A percentile compares a stretch with the other conserved stretches of the same genome.
Conservation (phyloP, 1,139 yeast genomes). For the Saccharomyces hybrid region DNA sequence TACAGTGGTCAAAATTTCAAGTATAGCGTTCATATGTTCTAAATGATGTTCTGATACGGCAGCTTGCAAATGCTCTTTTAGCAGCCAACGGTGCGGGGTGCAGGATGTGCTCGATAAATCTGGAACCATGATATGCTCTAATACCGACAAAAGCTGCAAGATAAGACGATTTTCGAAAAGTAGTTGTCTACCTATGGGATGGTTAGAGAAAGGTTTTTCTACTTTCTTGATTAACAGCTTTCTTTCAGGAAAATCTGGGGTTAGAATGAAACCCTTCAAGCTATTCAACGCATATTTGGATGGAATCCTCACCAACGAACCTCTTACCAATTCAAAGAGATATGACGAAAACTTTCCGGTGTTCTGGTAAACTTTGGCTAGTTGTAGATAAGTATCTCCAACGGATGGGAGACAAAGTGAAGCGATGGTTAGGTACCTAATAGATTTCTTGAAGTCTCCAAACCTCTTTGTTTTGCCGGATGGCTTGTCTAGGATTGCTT, state of each 20-base stretch:
- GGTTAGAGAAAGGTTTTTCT: not conserved
- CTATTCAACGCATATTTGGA: not conserved
- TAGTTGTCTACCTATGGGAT: not conserved
- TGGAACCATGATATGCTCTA: not conserved
- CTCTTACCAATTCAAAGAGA: slow-evolving; percentile 48
- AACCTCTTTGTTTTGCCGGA: slow-evolving; percentile 33
- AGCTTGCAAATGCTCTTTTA: not conserved
- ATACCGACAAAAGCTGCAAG: not conserved
- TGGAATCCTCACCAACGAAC: slow-evolving; percentile 35
- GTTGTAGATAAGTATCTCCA: slow-evolving; percentile 55
- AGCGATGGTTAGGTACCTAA: slow-evolving; percentile 45
- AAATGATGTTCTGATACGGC: not conserved
- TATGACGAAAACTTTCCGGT: slow-evolving; percentile 36
- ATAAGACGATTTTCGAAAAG: not conserved
- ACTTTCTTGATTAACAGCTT: not conserved
- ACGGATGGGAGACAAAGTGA: slow-evolving; percentile 52
- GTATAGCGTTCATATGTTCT: not conserved
- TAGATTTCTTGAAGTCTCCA: slow-evolving; percentile 38
- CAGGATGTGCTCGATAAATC: not conserved
- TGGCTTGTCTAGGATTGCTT: slow-evolving; percentile 40
- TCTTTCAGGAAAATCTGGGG: not conserved
- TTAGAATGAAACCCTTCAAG: not conserved
- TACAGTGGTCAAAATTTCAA: no score
- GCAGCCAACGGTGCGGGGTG: not conserved
- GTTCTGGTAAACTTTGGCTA: slow-evolving; percentile 48